Evolutionary conservation across 139 green algal species (phyloP).

Genomic region (Tetratostichococcus sp.): DNA sequence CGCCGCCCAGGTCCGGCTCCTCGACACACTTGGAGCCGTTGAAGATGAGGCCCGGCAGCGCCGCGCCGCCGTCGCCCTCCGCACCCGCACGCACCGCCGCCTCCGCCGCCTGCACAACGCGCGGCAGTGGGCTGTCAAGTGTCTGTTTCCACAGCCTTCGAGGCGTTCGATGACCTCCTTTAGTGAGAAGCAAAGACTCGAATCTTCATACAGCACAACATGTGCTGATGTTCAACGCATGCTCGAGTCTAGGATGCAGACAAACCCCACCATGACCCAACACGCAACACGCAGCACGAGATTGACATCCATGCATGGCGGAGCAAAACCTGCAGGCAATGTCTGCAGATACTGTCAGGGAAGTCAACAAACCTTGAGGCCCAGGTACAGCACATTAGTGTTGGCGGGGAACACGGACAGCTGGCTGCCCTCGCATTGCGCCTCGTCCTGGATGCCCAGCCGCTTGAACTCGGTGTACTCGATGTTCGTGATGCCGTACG

Average conservation of each 20-base stretch:
- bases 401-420: conserved; percentile 87
- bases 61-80: conserved; percentile 36
- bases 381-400: conserved; percentile 97
- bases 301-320: too few relatives aligned
- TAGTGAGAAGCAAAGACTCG: too few relatives aligned
- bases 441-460: conserved; percentile 78
- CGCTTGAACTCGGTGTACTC: conserved; percentile 98
- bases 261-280: too few relatives aligned
- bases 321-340: too few relatives aligned
- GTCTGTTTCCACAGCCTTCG: too few relatives aligned
- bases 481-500: conserved; percentile 90
- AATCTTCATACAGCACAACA: too few relatives aligned
- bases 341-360: too few relatives aligned
- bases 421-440: conserved; percentile 30
- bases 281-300: too few relatives aligned
- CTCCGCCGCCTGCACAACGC: conserved; percentile 34
- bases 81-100: conserved; percentile 43
- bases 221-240: too few relatives aligned
- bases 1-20: conserved; percentile 66
- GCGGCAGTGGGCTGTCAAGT: too few relatives aligned
- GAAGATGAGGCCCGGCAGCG: conserved; percentile 94
- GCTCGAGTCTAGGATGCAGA: too few relatives aligned
- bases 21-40: conserved; percentile 70
- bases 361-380: conserved; percentile 37
- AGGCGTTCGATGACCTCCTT: too few relatives aligned